Evolutionary conservation across 148 eudicot genomes (phyloP).

Genomic region (Polygonum maritimum): DNA sequence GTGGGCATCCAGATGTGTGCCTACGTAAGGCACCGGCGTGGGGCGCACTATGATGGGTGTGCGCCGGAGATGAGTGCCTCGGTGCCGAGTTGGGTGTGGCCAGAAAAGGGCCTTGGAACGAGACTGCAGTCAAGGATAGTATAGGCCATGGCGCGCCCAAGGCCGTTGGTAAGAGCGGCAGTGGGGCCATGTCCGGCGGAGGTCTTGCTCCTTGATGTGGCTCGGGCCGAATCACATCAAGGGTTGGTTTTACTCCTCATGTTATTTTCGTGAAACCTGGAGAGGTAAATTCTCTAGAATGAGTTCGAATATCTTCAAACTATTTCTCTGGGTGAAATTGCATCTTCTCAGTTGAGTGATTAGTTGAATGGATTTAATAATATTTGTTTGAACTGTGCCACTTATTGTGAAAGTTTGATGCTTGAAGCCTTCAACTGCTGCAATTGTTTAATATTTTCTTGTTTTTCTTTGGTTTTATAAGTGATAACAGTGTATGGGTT

Average conservation of each 20-base stretch:
- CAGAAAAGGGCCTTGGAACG: too few relatives aligned
- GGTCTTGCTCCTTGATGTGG: too few relatives aligned
- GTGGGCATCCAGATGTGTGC: too few relatives aligned
- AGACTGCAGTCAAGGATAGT: too few relatives aligned
- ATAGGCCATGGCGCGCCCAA: too few relatives aligned
- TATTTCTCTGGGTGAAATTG: background rate
- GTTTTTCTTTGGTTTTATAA: background rate
- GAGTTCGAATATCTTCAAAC: background rate
- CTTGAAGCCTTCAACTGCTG: background rate
- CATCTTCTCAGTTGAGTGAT: background rate
- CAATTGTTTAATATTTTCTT: background rate
- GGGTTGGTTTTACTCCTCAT: constrained; percentile 76
- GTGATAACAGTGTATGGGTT: background rate
- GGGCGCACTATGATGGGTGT: too few relatives aligned
- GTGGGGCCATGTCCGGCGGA: too few relatives aligned
- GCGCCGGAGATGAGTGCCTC: too few relatives aligned
- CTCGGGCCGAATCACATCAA: too few relatives aligned
- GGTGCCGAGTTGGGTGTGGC: too few relatives aligned
- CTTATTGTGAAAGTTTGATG: background rate
- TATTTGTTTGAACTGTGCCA: background rate
- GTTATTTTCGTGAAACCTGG: constrained; percentile 69
- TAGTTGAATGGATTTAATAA: background rate
- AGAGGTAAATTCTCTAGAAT: constrained; percentile 34
- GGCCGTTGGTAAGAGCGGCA: too few relatives aligned
- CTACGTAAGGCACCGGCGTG: too few relatives aligned